A percentile compares a stretch with the other conserved stretches of the same genome.
Conservation (phyloP, 2,329 filamentous ascomycete species). For the Scleromitrula shiraiana region DNA sequence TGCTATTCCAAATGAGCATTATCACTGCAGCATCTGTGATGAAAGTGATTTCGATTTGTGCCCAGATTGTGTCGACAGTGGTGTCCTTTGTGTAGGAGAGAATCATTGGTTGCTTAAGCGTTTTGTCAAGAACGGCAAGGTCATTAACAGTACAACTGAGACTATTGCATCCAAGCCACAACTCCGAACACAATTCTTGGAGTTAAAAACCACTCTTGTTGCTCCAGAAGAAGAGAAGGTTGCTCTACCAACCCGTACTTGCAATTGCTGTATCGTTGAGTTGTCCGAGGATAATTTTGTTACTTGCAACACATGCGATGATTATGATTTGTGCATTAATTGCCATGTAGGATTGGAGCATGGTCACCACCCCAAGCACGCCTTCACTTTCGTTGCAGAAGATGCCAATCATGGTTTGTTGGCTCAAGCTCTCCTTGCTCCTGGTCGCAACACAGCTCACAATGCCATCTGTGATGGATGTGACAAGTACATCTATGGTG, state of each 20-base stretch:
- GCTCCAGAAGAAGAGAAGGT: conserved; percentile 19
- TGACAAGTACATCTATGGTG: conserved; percentile 74
- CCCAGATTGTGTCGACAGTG: conserved; percentile 64
- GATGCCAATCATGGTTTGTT: conserved; percentile 53
- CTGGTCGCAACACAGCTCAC: conserved; percentile 76
- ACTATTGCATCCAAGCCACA: conserved; percentile 49
- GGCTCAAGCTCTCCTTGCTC: conserved; percentile 59
- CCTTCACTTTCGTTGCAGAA: conserved; percentile 61
- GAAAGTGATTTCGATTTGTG: conserved; percentile 93
- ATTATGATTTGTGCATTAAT: conserved; percentile 82
- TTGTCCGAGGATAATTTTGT: conserved; percentile 73
- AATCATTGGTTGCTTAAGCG: conserved; percentile 95
- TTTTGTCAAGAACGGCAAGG: conserved; percentile 65
- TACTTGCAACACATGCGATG: conserved; percentile 75
- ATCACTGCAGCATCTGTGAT: conserved; percentile 90
- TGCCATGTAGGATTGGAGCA: conserved; percentile 74
- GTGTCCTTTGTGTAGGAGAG: conserved; percentile 67
- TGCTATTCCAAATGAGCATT: conserved; percentile 74
- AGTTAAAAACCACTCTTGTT: conserved; percentile 23
- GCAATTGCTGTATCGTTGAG: conserved; percentile 54
- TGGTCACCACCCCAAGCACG: conserved; percentile 85
- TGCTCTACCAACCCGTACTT: conserved; percentile 35
- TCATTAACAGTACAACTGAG: conserved; percentile 81
- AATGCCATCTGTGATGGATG: conserved; percentile 92
- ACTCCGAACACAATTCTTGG: conserved; percentile 16